Percentiles rank a stretch among this genome's conserved stretches.
These are phyloP conservation scores for Elsinoe fawcettii DNA, from an alignment of 2,329 filamentous ascomycete genomes.

Conservation along the genomic window DNA sequence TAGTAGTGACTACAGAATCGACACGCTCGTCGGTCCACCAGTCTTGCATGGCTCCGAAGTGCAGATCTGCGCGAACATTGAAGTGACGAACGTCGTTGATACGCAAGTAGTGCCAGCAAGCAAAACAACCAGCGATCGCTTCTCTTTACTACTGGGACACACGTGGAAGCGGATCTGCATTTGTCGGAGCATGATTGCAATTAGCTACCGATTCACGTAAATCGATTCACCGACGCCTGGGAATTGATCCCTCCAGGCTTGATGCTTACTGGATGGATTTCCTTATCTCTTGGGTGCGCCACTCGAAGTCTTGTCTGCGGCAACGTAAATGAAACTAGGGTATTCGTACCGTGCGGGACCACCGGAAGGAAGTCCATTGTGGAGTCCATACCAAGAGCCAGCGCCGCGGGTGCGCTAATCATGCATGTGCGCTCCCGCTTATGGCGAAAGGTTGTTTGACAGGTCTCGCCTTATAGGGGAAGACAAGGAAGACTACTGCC, in stretches of 20 bases:
- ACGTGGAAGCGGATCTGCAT: neutral
- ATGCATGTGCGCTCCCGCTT: neutral
- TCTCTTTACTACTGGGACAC: neutral
- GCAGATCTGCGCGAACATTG: constrained; percentile 6
- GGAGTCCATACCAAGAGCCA: neutral
- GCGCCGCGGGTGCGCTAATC: neutral
- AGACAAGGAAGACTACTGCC: neutral
- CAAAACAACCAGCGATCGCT: constrained; percentile 1
- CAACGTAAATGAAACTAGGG: constrained; percentile 9
- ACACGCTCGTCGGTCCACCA: constrained; percentile 70
- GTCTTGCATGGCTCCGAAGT: constrained; percentile 35
- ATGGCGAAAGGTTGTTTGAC: constrained; percentile 5
- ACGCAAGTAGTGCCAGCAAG: neutral
- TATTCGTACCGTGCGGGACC: neutral
- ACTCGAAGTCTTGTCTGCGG: neutral
- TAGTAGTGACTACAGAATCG: constrained; percentile 59
- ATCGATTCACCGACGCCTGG: neutral
- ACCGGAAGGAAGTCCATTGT: neutral
- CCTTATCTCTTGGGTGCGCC: constrained; percentile 11
- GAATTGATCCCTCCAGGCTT: neutral
- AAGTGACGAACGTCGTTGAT: neutral
- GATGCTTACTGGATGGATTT: constrained; percentile 7
- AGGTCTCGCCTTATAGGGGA: neutral
- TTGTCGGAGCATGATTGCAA: neutral
- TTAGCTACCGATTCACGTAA: neutral